phyloP scores from a whole-genome alignment of 768 basidiomycete species.

The Albatrellus ellisii region DNA sequence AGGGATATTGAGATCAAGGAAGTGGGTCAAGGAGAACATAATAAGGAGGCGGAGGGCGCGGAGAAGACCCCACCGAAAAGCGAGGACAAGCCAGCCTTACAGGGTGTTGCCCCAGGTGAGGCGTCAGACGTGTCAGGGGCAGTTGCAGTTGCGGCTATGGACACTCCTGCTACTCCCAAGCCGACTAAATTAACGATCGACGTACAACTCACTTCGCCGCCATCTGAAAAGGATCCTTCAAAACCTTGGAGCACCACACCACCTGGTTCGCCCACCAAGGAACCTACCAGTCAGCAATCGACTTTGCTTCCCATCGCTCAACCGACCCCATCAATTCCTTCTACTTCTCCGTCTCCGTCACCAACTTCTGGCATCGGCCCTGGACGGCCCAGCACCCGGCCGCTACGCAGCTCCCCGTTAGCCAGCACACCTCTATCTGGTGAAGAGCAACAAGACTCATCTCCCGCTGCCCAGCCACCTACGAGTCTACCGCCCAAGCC shows the following conservation, averaged over 20 bases:
- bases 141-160: too few relatives aligned
- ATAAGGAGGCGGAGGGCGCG: slow-evolving; percentile 14
- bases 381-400: slow-evolving; percentile 50
- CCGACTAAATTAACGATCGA: slow-evolving; percentile 32
- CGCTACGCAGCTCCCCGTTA: slow-evolving; percentile 65
- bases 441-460: slow-evolving; percentile 15
- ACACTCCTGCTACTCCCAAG: slow-evolving; percentile 45
- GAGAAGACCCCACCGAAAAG: slow-evolving; percentile 15
- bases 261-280: slow-evolving; percentile 47
- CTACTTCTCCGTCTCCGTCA: slow-evolving; percentile 20
- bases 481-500: slow-evolving; percentile 18
- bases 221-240: too few relatives aligned
- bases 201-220: slow-evolving; percentile 23
- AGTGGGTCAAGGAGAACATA: slow-evolving; percentile 7
- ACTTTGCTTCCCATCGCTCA: slow-evolving; percentile 15
- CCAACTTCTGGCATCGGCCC: slow-evolving; percentile 37
- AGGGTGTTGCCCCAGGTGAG: too few relatives aligned
- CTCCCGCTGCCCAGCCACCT: slow-evolving; percentile 6
- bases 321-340: slow-evolving; percentile 19
- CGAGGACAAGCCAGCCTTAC: slow-evolving; percentile 22
- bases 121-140: too few relatives aligned
- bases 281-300: slow-evolving; percentile 9
- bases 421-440: slow-evolving; percentile 35
- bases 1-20: slow-evolving; percentile 13
- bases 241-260: slow-evolving; percentile 57